Conservation (phyloP, 2,329 filamentous ascomycete species). For the Xylaria polymorpha region DNA sequence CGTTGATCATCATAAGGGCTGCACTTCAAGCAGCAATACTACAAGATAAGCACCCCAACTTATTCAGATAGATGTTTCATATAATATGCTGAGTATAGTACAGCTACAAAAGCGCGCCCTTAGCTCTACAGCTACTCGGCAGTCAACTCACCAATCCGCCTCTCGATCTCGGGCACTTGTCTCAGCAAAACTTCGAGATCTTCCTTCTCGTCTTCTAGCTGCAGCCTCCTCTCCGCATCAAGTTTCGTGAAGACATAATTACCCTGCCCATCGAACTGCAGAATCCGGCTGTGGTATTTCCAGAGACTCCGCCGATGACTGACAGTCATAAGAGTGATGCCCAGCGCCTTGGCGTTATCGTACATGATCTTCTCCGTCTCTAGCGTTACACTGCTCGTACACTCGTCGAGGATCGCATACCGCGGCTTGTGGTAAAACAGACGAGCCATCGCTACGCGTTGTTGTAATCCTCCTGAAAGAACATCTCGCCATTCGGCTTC, state of each 20-base stretch:
- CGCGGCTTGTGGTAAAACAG: conserved; percentile 93
- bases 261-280: conserved; percentile 97
- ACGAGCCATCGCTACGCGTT: conserved; percentile 95
- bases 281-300: conserved; percentile 94
- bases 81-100: conserved; percentile 13
- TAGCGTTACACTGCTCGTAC: conserved; percentile 92
- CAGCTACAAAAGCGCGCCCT: neutral
- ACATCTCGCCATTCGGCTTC: conserved; percentile 98
- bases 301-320: conserved; percentile 90
- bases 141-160: conserved; percentile 82
- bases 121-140: conserved; percentile 47
- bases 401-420: conserved; percentile 97
- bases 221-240: conserved; percentile 86
- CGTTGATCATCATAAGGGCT: too few relatives aligned
- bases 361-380: conserved; percentile 98
- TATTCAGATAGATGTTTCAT: neutral
- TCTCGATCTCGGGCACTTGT: conserved; percentile 88
- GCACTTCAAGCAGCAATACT: neutral
- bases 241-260: conserved; percentile 89
- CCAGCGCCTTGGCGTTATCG: conserved; percentile 89
- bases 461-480: conserved; percentile 90
- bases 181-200: conserved; percentile 88
- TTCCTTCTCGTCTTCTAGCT: conserved; percentile 95
- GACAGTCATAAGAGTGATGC: conserved; percentile 97
- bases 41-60: neutral